Base-by-base conservation (phyloP, 163 green algal genomes). In the Chloroidium sp. region DNA sequence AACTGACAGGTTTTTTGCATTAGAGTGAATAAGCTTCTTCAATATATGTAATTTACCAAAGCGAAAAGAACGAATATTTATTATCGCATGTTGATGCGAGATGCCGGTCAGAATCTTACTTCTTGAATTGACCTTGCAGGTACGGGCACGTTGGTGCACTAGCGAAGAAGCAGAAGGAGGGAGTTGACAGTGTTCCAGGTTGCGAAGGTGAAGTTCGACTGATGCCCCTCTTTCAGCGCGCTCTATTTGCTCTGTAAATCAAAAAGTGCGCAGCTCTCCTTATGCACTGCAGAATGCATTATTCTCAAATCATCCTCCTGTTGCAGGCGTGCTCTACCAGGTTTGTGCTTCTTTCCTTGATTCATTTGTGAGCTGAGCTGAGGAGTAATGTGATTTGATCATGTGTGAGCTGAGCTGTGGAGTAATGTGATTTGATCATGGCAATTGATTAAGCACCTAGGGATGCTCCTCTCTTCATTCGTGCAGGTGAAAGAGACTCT, bases 401-500 rank as follows among this genome's bases (percentile, higher is more conserved):
- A 8, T 36, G 2, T 10, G 36, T 78, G 4, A 13, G 36, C 36
- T 36, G 36, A 58, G 3, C 2, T 60, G 4, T 59, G 6, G 13
- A 60, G 2, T 62, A 60, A 4, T 61, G 4, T 59, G 2, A 4
- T 36, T 62, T 6, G 8, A 8, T 64, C 10, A 36, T 13, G 60
- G 13, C n/a, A 2, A 57, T 79, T 12, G 62, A 4, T 2, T 78
- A n/a, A 62, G n/a, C 74, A 2, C 14, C 60, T 80, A 6, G 8
- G 12, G 4, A 4, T 12, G 75, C 36, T 36, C 36, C 36, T 62
- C 76, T 80, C 2, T 61, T 2, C 60, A 12, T 62, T n/a, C 61
- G 1, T 74, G 61, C 6, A 96, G 91, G 90, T 97, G 0, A 76
- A 89, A 3, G 94, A 98, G 83, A 98, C 90, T 0, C 89, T 98